phyloP scores from a whole-genome alignment of 192 early-diverging fungal genomes.

The Coemansia sp. region DNA sequence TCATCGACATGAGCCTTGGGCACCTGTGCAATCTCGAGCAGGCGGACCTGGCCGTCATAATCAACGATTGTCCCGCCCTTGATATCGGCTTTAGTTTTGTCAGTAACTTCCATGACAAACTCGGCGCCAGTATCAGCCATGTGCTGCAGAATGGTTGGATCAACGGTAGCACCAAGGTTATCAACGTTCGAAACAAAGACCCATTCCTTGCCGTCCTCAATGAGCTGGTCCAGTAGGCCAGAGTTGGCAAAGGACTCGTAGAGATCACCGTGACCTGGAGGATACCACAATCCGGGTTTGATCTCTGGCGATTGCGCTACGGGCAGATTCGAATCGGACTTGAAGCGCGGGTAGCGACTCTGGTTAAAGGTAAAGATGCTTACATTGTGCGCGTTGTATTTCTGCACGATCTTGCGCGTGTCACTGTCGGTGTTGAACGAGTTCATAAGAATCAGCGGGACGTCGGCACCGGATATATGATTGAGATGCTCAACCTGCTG shows the following conservation, averaged over 20 bases:
- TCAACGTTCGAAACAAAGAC: conserved; percentile 99
- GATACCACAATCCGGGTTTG: conserved; percentile 67
- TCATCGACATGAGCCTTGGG: conserved; percentile 95
- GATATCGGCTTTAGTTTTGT: conserved; percentile 99
- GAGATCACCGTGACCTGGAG: conserved; percentile 98
- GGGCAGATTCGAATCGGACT: conserved; percentile 90
- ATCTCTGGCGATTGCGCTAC: conserved; percentile 71
- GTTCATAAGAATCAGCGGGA: conserved; percentile 99
- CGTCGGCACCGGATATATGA: conserved; percentile 80
- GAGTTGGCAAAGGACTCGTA: conserved; percentile 93
- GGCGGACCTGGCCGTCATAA: conserved; percentile 89
- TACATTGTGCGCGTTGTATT: conserved; percentile 90
- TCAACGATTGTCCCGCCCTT: conserved; percentile 99
- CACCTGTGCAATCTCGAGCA: conserved; percentile 99
- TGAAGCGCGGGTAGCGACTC: conserved; percentile 88
- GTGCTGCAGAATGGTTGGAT: conserved; percentile 87
- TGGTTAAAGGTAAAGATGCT: conserved; percentile 98
- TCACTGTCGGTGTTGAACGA: conserved; percentile 99
- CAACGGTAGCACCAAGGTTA: conserved; percentile 97
- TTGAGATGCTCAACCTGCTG: conserved; percentile 99
- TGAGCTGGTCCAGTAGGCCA: conserved; percentile 88
- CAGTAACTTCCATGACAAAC: conserved; percentile 98
- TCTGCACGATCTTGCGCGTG: conserved; percentile 97
- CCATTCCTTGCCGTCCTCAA: conserved; percentile 97
- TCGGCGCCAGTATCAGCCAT: conserved; percentile 85